A percentile compares a stretch with the other conserved stretches of the same genome.
phyloP scores from a whole-genome alignment of 306 rosid species.

The Quercus suber region DNA sequence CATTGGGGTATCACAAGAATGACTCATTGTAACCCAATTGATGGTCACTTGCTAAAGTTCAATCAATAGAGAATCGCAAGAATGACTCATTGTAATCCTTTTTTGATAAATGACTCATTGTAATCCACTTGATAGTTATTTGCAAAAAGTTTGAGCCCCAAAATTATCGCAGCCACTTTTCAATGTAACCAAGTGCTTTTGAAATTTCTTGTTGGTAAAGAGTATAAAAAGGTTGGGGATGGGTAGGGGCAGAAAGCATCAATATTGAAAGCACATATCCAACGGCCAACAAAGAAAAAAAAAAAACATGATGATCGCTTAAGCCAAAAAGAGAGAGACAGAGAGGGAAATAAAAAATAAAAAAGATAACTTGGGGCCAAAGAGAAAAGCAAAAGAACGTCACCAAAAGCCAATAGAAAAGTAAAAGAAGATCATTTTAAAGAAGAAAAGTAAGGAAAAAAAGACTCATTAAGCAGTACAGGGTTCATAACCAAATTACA shows the following conservation, averaged over 20 bases:
- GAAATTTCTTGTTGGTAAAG: background rate
- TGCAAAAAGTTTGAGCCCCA: background rate
- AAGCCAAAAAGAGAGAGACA: background rate
- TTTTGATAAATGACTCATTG: background rate
- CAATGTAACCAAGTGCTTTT: background rate
- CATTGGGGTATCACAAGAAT: too few relatives aligned
- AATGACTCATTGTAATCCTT: background rate
- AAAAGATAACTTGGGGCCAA: constrained; percentile 9
- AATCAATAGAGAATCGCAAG: background rate
- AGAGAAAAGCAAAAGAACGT: constrained; percentile 4
- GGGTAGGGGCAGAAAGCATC: background rate
- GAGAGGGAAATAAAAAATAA: constrained; percentile 7
- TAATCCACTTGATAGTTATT: background rate
- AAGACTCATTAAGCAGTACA: constrained; percentile 3
- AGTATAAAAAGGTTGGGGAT: background rate
- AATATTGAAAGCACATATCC: too few relatives aligned
- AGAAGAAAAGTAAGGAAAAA: constrained; percentile 7
- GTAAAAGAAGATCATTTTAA: background rate
- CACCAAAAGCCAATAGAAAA: background rate
- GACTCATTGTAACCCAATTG: too few relatives aligned
- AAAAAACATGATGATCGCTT: background rate
- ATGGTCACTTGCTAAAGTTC: background rate
- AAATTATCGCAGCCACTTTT: background rate
- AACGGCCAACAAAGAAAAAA: too few relatives aligned
- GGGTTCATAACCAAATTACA: background rate